Evolutionary conservation across 306 rosid species (phyloP).

Genomic region (Castanospermum australe): DNA sequence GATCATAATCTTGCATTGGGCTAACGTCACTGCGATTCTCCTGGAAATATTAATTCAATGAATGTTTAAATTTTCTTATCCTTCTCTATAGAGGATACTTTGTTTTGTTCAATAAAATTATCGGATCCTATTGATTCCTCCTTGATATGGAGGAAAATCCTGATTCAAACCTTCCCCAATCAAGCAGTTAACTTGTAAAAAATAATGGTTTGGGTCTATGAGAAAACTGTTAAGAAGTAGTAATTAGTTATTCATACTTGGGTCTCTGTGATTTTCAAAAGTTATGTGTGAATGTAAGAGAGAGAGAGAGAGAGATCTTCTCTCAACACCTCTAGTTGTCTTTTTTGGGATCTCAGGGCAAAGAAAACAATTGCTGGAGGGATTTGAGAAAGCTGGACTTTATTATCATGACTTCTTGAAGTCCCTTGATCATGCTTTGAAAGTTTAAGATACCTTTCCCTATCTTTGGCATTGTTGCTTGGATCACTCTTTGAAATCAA

Average conservation of each 20-base stretch:
- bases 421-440: neutral
- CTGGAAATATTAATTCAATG: neutral
- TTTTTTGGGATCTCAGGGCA: neutral
- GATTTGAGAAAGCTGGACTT: neutral
- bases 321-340: neutral
- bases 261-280: neutral
- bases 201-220: too few relatives aligned
- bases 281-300: neutral
- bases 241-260: neutral
- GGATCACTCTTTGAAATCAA: neutral
- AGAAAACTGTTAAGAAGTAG: neutral
- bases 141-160: neutral
- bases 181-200: neutral
- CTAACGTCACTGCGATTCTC: neutral
- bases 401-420: neutral
- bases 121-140: neutral
- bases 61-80: conserved; percentile 6
- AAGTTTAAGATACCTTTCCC: too few relatives aligned
- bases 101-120: conserved; percentile 9
- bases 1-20: neutral
- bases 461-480: neutral
- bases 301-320: neutral
- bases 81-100: conserved; percentile 11
- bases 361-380: neutral
- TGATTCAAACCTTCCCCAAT: neutral